Evolutionary conservation across 257 asterid species (phyloP).

Genomic region (Ligustrum vulgare): DNA sequence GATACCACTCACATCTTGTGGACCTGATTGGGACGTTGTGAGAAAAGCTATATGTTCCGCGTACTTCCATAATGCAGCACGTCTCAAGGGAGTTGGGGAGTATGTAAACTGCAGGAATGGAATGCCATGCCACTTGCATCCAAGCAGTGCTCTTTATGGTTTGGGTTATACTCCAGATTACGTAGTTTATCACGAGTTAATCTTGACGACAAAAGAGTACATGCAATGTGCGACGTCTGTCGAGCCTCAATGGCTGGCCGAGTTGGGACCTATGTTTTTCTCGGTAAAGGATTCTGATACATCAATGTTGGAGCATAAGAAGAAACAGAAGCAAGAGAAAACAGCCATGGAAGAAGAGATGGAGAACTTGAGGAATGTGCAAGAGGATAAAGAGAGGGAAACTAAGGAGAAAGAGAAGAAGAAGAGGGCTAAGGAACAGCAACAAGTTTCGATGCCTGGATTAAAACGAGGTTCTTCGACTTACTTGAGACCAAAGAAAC

Average conservation of each 20-base stretch:
- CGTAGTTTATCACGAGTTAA: conserved; percentile 85
- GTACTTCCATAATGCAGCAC: conserved; percentile 82
- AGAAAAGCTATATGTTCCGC: conserved; percentile 91
- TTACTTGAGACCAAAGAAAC: conserved; percentile 70
- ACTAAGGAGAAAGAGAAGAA: conserved; percentile 56
- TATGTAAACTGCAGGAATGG: conserved; percentile 86
- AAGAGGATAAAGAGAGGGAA: conserved; percentile 48
- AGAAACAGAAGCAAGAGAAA: conserved; percentile 84
- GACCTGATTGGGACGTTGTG: conserved; percentile 87
- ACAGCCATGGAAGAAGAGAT: conserved; percentile 95
- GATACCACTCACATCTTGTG: conserved; percentile 77
- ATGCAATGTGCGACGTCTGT: conserved; percentile 92
- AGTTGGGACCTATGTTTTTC: conserved; percentile 95
- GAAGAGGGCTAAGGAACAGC: conserved; percentile 74
- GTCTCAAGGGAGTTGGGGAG: conserved; percentile 80
- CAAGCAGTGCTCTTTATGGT: conserved; percentile 85
- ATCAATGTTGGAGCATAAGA: conserved; percentile 78
- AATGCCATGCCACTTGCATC: conserved; percentile 93
- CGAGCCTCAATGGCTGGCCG: conserved; percentile 95
- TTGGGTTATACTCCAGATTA: conserved; percentile 90
- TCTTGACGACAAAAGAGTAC: conserved; percentile 81
- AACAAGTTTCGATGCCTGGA: conserved; percentile 69
- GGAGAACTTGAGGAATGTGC: conserved; percentile 71
- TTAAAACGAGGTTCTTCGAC: conserved; percentile 70
- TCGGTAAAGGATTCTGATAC: conserved; percentile 87